A percentile compares a stretch with the other conserved stretches of the same genome.
Conservation (phyloP, 208 protist genomes). For the Crithidia bombi region DNA sequence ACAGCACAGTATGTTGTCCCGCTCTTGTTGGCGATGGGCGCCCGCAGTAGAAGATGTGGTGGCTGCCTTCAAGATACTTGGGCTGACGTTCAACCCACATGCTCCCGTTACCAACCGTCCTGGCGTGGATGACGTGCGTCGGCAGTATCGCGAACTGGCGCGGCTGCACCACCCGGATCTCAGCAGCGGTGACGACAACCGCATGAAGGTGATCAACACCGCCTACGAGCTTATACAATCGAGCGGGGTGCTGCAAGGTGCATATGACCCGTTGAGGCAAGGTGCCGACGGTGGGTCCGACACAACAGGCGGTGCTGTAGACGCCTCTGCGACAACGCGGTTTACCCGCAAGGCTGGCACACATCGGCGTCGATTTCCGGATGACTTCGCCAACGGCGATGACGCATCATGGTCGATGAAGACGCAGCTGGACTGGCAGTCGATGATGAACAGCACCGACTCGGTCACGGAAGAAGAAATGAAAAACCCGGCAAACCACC, state of each 20-base stretch:
- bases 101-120: slow-evolving; percentile 34
- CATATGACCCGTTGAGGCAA: background rate
- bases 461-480: slow-evolving; percentile 64
- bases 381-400: slow-evolving; percentile 87
- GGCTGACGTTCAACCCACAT: slow-evolving; percentile 47
- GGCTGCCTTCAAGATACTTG: slow-evolving; percentile 80
- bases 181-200: slow-evolving; percentile 81
- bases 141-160: slow-evolving; percentile 87
- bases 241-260: slow-evolving; percentile 53
- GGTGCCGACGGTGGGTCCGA: background rate
- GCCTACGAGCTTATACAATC: slow-evolving; percentile 89
- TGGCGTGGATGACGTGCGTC: slow-evolving; percentile 57
- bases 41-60: slow-evolving; percentile 55
- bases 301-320: background rate
- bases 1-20: slow-evolving; percentile 8
- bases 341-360: slow-evolving; percentile 51
- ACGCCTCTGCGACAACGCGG: slow-evolving; percentile 13
- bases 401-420: slow-evolving; percentile 80
- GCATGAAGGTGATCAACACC: slow-evolving; percentile 91
- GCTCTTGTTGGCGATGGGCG: slow-evolving; percentile 6
- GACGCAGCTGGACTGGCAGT: slow-evolving; percentile 77
- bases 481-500: slow-evolving; percentile 87
- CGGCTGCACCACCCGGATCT: slow-evolving; percentile 89
- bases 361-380: slow-evolving; percentile 67
- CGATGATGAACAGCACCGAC: slow-evolving; percentile 58